Conservation (phyloP, 371 early-diverging fungal species). For the Circinella umbellata region DNA sequence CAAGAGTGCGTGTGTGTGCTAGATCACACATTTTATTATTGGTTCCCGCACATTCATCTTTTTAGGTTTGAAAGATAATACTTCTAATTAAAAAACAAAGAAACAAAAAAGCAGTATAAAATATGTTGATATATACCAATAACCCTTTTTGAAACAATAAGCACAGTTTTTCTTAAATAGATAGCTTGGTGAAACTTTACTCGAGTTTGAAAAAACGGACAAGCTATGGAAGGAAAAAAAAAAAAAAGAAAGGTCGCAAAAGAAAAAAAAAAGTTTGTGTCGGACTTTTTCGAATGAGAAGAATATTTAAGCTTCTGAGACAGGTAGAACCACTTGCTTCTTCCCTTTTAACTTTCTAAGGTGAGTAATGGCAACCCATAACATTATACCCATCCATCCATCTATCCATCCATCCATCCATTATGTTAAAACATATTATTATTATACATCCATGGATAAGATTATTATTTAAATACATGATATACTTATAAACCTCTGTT, state of each 20-base stretch:
- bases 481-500: conserved; percentile 1
- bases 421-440: not conserved
- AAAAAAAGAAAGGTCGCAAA: not conserved
- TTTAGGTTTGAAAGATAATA: no score
- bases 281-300: not conserved
- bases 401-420: conserved; percentile 16
- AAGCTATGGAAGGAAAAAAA: not conserved
- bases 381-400: conserved; percentile 10
- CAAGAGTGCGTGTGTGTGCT: no score
- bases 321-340: not conserved
- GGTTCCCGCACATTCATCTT: no score
- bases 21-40: no score
- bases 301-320: not conserved
- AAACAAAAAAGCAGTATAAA: no score
- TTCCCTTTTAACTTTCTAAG: conserved; percentile 10
- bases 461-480: not conserved
- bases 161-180: no score
- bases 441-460: not conserved
- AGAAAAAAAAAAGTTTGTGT: not conserved
- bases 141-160: no score
- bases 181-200: no score
- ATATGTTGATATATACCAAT: no score
- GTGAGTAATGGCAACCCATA: conserved; percentile 1
- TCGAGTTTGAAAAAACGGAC: no score
- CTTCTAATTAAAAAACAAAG: no score